These are phyloP conservation scores for Podila horticola DNA, from an alignment of 192 early-diverging fungal genomes.

Conservation along the genomic window DNA sequence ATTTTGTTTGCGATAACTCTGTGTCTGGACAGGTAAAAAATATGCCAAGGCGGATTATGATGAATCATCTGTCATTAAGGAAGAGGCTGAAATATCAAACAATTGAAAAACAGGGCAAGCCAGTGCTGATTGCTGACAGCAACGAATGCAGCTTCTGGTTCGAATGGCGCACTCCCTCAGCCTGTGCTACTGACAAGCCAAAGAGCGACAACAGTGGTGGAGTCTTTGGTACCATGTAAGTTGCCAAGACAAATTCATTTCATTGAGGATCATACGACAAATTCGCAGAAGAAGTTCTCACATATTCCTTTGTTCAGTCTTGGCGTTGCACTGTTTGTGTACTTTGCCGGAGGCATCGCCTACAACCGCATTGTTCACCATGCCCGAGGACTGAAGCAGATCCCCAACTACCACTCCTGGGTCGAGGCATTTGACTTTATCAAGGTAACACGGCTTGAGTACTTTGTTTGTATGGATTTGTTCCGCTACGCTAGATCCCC, in stretches of 20 bases:
- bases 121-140: conserved; percentile 22
- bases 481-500: background rate
- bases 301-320: conserved; percentile 21
- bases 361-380: conserved; percentile 55
- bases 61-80: no score
- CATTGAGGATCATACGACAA: background rate
- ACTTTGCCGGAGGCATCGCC: conserved; percentile 49
- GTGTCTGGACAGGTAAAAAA: conserved; percentile 40
- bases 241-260: background rate
- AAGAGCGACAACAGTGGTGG: conserved; percentile 18
- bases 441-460: conserved; percentile 27
- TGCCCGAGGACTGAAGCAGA: conserved; percentile 47
- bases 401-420: conserved; percentile 56
- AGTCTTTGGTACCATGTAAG: conserved; percentile 53
- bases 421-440: conserved; percentile 48
- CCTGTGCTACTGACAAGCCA: conserved; percentile 31
- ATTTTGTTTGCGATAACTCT: conserved; percentile 44
- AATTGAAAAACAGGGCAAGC: conserved; percentile 33
- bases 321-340: conserved; percentile 44
- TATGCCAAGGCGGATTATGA: no score
- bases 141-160: conserved; percentile 47
- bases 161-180: conserved; percentile 52
- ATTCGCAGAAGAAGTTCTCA: background rate
- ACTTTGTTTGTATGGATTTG: background rate
- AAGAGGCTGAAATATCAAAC: no score